Conservation (phyloP, 23 red algal genomes). For the Gracilaria gracilis region DNA sequence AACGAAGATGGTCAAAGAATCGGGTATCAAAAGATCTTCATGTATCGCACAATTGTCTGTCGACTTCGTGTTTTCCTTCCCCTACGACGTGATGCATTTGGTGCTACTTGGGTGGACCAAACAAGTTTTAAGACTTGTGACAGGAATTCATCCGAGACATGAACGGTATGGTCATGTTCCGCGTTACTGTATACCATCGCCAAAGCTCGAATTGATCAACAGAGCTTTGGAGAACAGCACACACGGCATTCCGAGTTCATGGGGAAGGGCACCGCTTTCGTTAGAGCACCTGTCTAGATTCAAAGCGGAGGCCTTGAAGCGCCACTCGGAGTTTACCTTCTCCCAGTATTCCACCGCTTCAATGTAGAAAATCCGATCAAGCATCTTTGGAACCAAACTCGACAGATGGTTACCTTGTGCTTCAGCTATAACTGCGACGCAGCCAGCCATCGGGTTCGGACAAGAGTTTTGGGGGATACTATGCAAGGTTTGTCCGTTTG, state of each 20-base stretch:
- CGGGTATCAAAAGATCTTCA: neutral
- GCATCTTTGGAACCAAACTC: neutral
- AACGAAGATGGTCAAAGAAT: neutral
- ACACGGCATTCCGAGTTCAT: neutral
- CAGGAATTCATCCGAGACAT: neutral
- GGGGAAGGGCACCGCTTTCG: constrained; percentile 17
- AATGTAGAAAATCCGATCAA: neutral
- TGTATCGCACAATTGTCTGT: neutral
- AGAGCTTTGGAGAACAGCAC: neutral
- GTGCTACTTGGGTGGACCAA: neutral
- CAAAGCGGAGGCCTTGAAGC: constrained; percentile 30
- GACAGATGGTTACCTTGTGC: neutral
- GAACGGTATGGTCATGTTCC: neutral
- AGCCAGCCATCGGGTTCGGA: neutral
- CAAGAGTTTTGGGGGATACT: neutral
- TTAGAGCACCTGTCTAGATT: neutral
- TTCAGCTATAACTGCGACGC: neutral
- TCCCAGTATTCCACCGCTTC: constrained; percentile 1
- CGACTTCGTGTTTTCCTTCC: neutral
- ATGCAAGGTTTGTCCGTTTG: neutral
- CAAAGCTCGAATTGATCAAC: neutral
- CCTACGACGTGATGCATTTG: constrained; percentile 21
- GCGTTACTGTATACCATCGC: neutral
- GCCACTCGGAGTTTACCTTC: neutral
- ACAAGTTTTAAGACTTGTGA: neutral